A percentile compares a stretch with the other conserved stretches of the same genome.
These are phyloP conservation scores for Nymphaea colorata DNA, from an alignment of 164 flowering plant genomes.

Conservation along the genomic window DNA sequence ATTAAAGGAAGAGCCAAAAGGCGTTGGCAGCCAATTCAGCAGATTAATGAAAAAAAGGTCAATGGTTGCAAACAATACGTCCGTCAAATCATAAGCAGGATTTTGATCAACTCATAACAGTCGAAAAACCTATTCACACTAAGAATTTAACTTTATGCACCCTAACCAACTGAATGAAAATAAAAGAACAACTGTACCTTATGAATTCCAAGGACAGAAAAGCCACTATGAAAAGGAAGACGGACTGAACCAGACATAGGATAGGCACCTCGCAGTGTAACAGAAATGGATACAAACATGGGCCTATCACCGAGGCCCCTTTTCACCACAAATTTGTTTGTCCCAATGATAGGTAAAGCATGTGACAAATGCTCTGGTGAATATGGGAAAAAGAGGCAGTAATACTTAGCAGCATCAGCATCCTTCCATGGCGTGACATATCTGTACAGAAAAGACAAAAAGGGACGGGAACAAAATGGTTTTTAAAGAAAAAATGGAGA, in stretches of 20 bases:
- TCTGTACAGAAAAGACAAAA: constrained; percentile 18
- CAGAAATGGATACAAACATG: constrained; percentile 39
- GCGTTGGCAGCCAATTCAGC: no score
- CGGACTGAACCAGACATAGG: constrained; percentile 55
- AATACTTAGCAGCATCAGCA: constrained; percentile 34
- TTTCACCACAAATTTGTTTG: constrained; percentile 20
- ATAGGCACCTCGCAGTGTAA: constrained; percentile 30
- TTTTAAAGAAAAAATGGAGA: background rate
- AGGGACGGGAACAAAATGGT: background rate
- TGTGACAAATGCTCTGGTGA: constrained; percentile 65
- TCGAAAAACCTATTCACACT: background rate
- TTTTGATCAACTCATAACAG: no score
- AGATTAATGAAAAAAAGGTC: no score
- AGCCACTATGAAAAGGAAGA: constrained; percentile 73
- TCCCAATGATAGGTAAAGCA: constrained; percentile 27
- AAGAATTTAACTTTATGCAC: background rate
- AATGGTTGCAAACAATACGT: no score
- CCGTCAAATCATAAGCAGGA: no score
- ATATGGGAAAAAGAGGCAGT: constrained; percentile 78
- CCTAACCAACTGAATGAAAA: constrained; percentile 3
- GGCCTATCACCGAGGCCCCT: constrained; percentile 1
- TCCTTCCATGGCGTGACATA: constrained; percentile 72
- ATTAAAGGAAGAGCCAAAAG: no score
- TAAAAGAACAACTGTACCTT: constrained; percentile 28
- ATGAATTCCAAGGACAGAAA: constrained; percentile 36